Percentiles rank a stretch among this genome's conserved stretches.
Conservation (phyloP, 345 rosid species). For the Sisymbrium altissimum region DNA sequence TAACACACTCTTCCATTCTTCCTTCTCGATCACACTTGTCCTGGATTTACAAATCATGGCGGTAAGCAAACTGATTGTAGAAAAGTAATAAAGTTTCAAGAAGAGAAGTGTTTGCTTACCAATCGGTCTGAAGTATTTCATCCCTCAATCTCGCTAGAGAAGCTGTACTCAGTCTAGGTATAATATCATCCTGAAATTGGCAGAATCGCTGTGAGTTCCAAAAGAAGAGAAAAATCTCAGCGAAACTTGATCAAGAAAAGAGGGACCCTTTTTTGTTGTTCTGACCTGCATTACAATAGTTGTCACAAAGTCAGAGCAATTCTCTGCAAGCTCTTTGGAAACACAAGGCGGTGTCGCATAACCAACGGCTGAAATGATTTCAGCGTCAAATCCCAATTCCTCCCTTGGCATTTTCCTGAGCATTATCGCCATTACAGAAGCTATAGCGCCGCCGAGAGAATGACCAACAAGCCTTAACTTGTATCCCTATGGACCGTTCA, state of each 20-base stretch:
- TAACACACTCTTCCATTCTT: conserved; percentile 72
- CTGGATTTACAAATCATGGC: conserved; percentile 36
- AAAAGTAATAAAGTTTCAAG: neutral
- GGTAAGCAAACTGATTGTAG: neutral
- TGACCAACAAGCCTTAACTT: conserved; percentile 94
- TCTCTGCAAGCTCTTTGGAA: conserved; percentile 82
- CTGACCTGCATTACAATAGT: conserved; percentile 94
- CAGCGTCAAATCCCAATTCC: conserved; percentile 80
- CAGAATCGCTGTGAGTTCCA: neutral
- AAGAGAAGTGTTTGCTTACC: conserved; percentile 46
- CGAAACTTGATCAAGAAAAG: neutral
- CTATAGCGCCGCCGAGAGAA: conserved; percentile 92
- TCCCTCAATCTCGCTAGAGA: conserved; percentile 71
- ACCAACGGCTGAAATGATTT: conserved; percentile 77
- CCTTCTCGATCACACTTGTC: conserved; percentile 78
- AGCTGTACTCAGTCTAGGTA: conserved; percentile 76
- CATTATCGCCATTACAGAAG: conserved; percentile 82
- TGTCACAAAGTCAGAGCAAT: conserved; percentile 79
- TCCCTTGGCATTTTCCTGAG: conserved; percentile 59
- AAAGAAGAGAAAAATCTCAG: neutral
- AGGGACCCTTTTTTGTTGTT: neutral
- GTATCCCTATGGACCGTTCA: conserved; percentile 62
- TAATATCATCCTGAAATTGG: conserved; percentile 67
- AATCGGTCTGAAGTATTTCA: conserved; percentile 88
- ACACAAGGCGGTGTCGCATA: conserved; percentile 95